These are phyloP conservation scores for Arthrobotrys pseudoclavata DNA, from an alignment of 2,329 filamentous ascomycete genomes.

Conservation along the genomic window DNA sequence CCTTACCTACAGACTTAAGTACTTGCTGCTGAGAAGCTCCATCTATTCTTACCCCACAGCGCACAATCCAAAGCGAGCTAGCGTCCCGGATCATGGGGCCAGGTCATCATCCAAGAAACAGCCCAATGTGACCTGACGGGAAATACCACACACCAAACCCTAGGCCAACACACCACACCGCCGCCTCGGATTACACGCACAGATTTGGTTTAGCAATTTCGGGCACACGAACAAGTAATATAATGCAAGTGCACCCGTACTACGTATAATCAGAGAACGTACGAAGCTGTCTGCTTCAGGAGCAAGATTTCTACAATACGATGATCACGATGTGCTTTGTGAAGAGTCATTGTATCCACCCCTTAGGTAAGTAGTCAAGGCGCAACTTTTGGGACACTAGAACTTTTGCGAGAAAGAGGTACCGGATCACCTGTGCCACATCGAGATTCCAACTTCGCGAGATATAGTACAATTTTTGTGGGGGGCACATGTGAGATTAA, in stretches of 20 bases:
- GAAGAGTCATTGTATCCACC: not conserved
- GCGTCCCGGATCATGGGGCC: slow-evolving; percentile 38
- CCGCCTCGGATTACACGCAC: not conserved
- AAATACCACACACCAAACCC: slow-evolving; percentile 35
- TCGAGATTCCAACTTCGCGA: slow-evolving; percentile 3
- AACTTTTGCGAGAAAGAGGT: not conserved
- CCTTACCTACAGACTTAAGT: no score
- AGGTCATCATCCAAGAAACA: slow-evolving; percentile 36
- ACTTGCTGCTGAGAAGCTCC: no score
- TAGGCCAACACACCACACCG: slow-evolving; percentile 18
- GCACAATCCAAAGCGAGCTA: not conserved
- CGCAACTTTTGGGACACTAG: no score
- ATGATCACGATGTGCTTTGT: not conserved
- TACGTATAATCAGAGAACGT: no score
- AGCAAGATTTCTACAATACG: not conserved
- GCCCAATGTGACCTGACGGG: slow-evolving; percentile 29
- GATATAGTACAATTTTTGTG: slow-evolving; percentile 34
- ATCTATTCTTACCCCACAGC: no score
- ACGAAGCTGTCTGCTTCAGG: no score
- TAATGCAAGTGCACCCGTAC: no score
- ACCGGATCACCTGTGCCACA: not conserved
- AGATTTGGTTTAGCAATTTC: no score
- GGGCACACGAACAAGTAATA: no score
- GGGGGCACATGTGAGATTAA: slow-evolving; percentile 22
- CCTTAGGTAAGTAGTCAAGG: no score